Conservation (phyloP, 345 rosid genomes). For the Murraya paniculata region DNA sequence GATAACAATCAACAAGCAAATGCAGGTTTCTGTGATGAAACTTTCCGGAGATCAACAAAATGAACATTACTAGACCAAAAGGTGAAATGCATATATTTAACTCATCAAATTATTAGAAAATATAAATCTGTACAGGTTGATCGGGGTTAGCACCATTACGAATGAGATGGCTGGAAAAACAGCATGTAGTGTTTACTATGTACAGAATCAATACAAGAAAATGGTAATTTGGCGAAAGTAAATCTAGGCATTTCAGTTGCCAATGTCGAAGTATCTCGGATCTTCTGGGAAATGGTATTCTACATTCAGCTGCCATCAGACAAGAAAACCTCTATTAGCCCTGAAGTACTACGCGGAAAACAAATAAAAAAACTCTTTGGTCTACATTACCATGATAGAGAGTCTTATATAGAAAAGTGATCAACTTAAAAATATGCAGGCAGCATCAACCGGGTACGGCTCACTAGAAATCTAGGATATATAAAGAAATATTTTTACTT, state of each 20-base stretch:
- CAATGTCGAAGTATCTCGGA: slow-evolving; percentile 75
- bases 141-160: slow-evolving; percentile 31
- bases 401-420: too few species aligned
- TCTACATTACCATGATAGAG: neutral
- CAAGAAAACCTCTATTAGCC: slow-evolving; percentile 14
- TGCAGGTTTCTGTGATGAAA: too few species aligned
- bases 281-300: slow-evolving; percentile 88
- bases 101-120: slow-evolving; percentile 20
- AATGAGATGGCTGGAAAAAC: slow-evolving; percentile 16
- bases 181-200: slow-evolving; percentile 21
- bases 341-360: neutral
- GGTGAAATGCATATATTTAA: neutral
- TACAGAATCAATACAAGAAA: slow-evolving; percentile 22
- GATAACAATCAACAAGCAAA: too few species aligned
- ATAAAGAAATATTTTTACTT: too few species aligned
- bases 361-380: neutral
- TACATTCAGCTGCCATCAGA: slow-evolving; percentile 62
- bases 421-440: neutral
- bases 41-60: too few species aligned
- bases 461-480: neutral
- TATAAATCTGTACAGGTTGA: slow-evolving; percentile 22
- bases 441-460: neutral
- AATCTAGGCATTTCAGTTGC: slow-evolving; percentile 22
- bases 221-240: slow-evolving; percentile 4
- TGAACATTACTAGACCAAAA: neutral